Conservation (phyloP, 1,284 basidiomycete species). For the Taiwanofungus camphoratus region DNA sequence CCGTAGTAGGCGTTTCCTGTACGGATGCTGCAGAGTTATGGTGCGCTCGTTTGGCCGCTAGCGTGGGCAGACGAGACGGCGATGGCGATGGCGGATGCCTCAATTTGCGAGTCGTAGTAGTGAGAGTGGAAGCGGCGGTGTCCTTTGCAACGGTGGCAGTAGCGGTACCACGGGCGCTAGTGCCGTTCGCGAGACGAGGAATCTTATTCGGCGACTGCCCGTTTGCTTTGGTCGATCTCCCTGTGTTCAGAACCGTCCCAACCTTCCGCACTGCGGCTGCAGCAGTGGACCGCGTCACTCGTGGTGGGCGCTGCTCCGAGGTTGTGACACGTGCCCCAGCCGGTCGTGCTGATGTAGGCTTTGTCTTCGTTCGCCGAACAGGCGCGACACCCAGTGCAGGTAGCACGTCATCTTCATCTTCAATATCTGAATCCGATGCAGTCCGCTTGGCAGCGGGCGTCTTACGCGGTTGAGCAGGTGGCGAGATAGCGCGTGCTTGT, state of each 20-base stretch:
- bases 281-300: slow-evolving; percentile 68
- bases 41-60: slow-evolving; percentile 48
- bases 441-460: slow-evolving; percentile 73
- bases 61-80: slow-evolving; percentile 69
- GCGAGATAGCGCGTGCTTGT: slow-evolving; percentile 59
- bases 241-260: slow-evolving; percentile 27
- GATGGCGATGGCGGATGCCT: slow-evolving; percentile 48
- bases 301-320: slow-evolving; percentile 64
- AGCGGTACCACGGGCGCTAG: slow-evolving; percentile 33
- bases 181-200: slow-evolving; percentile 58
- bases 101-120: slow-evolving; percentile 28
- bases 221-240: slow-evolving; percentile 24
- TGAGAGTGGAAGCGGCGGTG: slow-evolving; percentile 19
- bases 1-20: slow-evolving; percentile 42
- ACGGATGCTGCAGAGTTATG: slow-evolving; percentile 44
- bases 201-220: slow-evolving; percentile 68
- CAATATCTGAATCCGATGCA: slow-evolving; percentile 55
- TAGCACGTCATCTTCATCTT: slow-evolving; percentile 55
- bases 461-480: slow-evolving; percentile 82
- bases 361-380: slow-evolving; percentile 33
- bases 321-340: slow-evolving; percentile 43
- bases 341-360: slow-evolving; percentile 35
- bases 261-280: slow-evolving; percentile 43
- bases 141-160: slow-evolving; percentile 33
- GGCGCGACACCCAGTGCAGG: slow-evolving; percentile 53